Evolutionary conservation across 1,284 basidiomycete species (phyloP).

Genomic region (Neonothopanus nambi): DNA sequence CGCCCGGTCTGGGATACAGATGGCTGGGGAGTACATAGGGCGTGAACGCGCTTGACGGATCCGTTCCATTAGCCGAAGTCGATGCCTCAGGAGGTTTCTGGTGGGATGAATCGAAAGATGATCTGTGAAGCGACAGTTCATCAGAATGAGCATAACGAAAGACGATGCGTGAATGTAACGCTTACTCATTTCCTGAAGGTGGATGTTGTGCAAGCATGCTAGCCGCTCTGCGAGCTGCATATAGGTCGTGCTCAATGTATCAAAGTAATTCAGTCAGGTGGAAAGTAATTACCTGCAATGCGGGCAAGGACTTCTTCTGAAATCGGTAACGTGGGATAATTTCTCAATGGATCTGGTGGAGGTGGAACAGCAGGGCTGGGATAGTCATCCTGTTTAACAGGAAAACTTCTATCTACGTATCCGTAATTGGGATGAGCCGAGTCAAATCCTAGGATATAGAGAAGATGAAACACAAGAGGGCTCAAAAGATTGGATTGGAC

Average conservation of each 20-base stretch:
- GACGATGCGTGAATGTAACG: background rate
- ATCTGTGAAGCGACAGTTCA: background rate
- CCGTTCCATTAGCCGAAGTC: background rate
- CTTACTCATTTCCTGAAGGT: background rate
- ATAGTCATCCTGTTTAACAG: background rate
- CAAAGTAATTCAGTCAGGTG: background rate
- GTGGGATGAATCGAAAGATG: background rate
- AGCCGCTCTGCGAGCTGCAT: background rate
- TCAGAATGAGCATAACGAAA: background rate
- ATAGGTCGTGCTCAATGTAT: background rate
- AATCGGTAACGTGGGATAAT: background rate
- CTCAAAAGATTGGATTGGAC: constrained; percentile 2
- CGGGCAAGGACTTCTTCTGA: background rate
- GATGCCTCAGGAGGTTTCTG: background rate
- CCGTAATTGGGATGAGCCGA: background rate
- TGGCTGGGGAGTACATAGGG: background rate
- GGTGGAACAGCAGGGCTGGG: background rate
- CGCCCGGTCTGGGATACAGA: background rate
- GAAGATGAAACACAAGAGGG: background rate
- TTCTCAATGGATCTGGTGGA: background rate
- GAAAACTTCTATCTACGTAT: background rate
- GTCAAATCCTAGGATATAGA: background rate
- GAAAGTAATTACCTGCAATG: background rate
- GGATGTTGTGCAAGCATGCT: background rate
- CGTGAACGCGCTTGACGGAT: background rate